Conservation (phyloP, 768 basidiomycete genomes). For the Polyporus arcularius region DNA sequence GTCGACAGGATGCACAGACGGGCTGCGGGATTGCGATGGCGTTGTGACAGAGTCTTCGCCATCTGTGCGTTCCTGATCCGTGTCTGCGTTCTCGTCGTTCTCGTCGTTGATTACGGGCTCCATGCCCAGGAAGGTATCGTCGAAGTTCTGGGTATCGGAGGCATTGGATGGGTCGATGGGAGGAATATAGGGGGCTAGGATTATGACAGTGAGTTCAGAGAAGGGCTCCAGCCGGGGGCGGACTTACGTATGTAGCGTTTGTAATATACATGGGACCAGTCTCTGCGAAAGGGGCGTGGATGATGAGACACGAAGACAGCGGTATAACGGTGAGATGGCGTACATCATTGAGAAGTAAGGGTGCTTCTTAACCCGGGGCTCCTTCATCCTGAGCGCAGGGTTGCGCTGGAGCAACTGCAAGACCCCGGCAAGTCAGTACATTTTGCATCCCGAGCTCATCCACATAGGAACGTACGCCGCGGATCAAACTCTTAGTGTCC, state of each 20-base stretch:
- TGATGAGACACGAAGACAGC: too few species aligned
- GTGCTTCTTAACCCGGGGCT: slow-evolving; percentile 91
- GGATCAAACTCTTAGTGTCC: slow-evolving; percentile 93
- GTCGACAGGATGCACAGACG: slow-evolving; percentile 54
- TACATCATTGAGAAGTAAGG: slow-evolving; percentile 95
- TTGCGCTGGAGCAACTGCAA: slow-evolving; percentile 87
- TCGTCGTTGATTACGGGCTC: slow-evolving; percentile 87
- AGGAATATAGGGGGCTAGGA: slow-evolving; percentile 85
- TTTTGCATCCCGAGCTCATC: background rate
- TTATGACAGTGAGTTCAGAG: slow-evolving; percentile 15
- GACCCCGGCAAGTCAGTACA: background rate
- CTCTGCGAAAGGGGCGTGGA: background rate
- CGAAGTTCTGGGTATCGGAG: slow-evolving; percentile 96
- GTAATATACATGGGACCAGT: slow-evolving; percentile 75
- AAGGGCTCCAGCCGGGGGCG: background rate
- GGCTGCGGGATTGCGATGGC: slow-evolving; percentile 77
- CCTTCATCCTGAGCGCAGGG: slow-evolving; percentile 86
- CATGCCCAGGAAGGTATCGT: slow-evolving; percentile 96
- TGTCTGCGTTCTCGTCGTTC: slow-evolving; percentile 59
- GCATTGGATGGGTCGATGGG: slow-evolving; percentile 90
- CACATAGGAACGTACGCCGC: slow-evolving; percentile 64
- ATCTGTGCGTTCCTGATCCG: slow-evolving; percentile 72
- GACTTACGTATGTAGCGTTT: slow-evolving; percentile 89
- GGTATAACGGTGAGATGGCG: slow-evolving; percentile 29
- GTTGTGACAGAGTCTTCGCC: slow-evolving; percentile 79